Base-by-base conservation (phyloP, 2,329 filamentous ascomycete species). In the Sporothrix pseudoabietina region DNA sequence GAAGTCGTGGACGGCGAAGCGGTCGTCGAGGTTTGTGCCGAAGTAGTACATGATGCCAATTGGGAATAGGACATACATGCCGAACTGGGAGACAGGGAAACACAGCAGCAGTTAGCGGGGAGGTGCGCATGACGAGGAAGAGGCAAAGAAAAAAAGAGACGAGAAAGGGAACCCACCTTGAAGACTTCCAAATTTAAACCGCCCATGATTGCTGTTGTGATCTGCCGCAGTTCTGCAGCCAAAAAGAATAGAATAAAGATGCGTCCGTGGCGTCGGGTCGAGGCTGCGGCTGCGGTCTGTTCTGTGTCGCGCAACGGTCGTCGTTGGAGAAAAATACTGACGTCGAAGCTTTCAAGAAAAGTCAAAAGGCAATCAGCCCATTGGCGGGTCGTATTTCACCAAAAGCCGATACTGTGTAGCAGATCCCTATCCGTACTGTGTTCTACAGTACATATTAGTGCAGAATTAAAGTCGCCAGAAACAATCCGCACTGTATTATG, bases 31-130 rank as follows among this genome's bases (percentile, higher is more conserved):
- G 83, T 99, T 99, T 73, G 94, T 97, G 81, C 96, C 96, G 83
- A 98, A 99, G 86, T 99, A 99, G 87, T 97, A 98, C 96, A 99
- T 99, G 86, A 96, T 94, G 78, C 93, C 94, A 79, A 99, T 98
- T 22, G 96, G 96, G 84, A 99, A 99, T 88, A 98, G 91, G 85
- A 99, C 91, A 85, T 99, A 99, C 88, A 97, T 93, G 85, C 95
- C 94, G 82, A 99, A 99, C 95, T 98, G 76, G 1, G 1, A 57
- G 39, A 47, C n/a, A 26, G 26, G 26, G 32, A 73, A 57, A 71
- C 3, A 35, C 22, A n/a, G 19, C 22, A n/a, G 19, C 30, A 39
- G 71, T 61, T n/a, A 54, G 54, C 6, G 10, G 26, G 39, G 39
- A 22, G 9, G 14, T 3, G 57, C 6, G 47, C 3, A 10, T 19